Base-by-base conservation (phyloP, 2,329 filamentous ascomycete genomes). In the Elsinoe australis region DNA sequence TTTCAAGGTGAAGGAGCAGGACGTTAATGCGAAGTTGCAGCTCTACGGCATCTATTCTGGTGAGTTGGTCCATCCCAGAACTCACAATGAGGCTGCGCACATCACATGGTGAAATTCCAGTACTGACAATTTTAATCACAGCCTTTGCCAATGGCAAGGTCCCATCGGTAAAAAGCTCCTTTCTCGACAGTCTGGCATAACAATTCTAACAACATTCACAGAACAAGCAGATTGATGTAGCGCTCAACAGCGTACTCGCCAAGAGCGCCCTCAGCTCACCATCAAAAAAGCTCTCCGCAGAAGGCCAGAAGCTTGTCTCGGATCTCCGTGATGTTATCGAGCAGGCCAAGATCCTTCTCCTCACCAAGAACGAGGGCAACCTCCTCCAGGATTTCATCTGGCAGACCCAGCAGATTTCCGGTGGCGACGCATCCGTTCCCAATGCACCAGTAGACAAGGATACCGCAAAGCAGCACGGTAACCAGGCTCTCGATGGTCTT, bases 381-480 rank as follows among this genome's bases (percentile, higher is more conserved):
- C 70, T 96, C 50, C 71, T 98, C 15, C 92, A 98, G 63, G 89
- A 98, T 60, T 96, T 98, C 67, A 87, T 96, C 67, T 98, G 86
- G 84, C 85, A 95, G 63, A 89, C 88, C 0, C 80, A 87, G 61
- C 76, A 85, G 38, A 81, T 92, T 53, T 78, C 80, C 47, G 70
- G 78, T 50, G 81, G 74, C 58, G 72, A 76, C 45, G 74, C 86
- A 19, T 65, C 69, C 50, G 67, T 73, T 1, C 85, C 87, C 3
- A 72, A 74, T 49, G 76, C 79, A 1, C 83, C 87, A 0, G 58
- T 94, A 39, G 76, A 80, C 61, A 94, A 87, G 71, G 81, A 85
- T 1, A 76, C 77, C 1, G 86, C 85, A 19, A 80, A 84, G 68
- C 82, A 90, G 62, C 87, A 98, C 63, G 87, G 83, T 32, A 80